Conservation (phyloP, 2,329 filamentous ascomycete genomes). For the Geosmithia flava region DNA sequence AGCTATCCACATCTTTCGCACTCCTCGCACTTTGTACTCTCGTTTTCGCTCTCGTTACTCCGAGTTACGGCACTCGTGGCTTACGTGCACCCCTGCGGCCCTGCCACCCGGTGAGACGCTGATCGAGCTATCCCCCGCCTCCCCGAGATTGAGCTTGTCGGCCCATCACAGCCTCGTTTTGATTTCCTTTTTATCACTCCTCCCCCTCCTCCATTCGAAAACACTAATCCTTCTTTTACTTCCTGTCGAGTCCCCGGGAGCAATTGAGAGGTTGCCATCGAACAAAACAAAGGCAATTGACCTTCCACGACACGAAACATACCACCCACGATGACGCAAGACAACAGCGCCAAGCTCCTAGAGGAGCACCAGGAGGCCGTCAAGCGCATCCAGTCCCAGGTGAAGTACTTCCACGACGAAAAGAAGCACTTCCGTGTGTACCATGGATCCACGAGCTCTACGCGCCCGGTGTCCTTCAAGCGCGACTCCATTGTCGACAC, state of each 20-base stretch:
- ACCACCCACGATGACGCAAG: constrained; percentile 1
- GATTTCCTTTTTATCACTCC: background rate
- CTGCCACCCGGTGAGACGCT: background rate
- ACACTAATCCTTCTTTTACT: background rate
- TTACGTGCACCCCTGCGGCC: background rate
- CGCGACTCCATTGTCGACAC: constrained; percentile 37
- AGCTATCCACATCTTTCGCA: too few species aligned
- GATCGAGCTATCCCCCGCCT: background rate
- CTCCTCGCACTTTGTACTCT: background rate
- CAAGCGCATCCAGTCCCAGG: constrained; percentile 12
- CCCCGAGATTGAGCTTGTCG: background rate
- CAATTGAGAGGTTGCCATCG: too few species aligned
- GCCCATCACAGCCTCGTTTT: background rate
- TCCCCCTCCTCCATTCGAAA: background rate
- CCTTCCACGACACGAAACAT: background rate
- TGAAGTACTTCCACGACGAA: constrained; percentile 14
- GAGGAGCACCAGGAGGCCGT: constrained; percentile 14
- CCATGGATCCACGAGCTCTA: constrained; percentile 50
- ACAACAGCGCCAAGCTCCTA: constrained; percentile 7
- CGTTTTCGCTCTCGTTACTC: too few species aligned
- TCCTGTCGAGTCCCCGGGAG: background rate
- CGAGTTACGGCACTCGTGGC: too few species aligned
- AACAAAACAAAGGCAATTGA: too few species aligned
- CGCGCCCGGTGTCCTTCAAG: constrained; percentile 28
- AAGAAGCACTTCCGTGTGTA: constrained; percentile 41